These are phyloP conservation scores for Apostasia shenzhenica DNA, from an alignment of 106 monocot genomes.

Conservation along the genomic window DNA sequence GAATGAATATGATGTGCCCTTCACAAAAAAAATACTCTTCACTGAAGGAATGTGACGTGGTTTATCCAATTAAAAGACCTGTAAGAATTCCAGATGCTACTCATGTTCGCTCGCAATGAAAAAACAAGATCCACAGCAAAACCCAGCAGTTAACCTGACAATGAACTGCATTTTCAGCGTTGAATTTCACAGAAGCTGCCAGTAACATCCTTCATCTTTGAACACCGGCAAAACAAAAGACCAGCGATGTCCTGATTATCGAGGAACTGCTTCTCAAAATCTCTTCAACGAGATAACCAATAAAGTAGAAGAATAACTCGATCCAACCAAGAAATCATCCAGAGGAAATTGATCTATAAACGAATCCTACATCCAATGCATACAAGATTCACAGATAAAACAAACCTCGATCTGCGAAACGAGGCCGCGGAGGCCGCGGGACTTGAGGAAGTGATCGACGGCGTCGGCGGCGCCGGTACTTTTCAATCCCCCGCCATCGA, in stretches of 20 bases:
- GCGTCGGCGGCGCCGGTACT: conserved; percentile 32
- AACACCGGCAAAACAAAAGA: too few relatives aligned
- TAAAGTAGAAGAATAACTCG: neutral
- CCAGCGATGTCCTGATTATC: neutral
- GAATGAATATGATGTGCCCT: too few relatives aligned
- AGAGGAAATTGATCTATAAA: conserved; percentile 1
- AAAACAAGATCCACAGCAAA: neutral
- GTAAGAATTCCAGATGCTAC: too few relatives aligned
- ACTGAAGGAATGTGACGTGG: too few relatives aligned
- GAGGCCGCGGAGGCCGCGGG: conserved; percentile 29
- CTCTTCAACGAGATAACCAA: neutral
- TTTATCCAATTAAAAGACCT: too few relatives aligned
- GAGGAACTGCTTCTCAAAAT: neutral
- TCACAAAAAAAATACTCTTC: too few relatives aligned
- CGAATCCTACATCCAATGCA: neutral
- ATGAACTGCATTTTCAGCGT: neutral
- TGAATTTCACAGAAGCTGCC: conserved; percentile 1
- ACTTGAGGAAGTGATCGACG: conserved; percentile 63
- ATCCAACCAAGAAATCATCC: neutral
- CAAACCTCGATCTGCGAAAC: conserved; percentile 78
- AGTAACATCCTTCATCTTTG: neutral
- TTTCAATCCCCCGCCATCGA: conserved; percentile 6
- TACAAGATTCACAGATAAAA: neutral
- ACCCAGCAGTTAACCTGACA: too few relatives aligned
- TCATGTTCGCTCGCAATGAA: neutral